phyloP scores from a whole-genome alignment of 2,329 filamentous ascomycete species.

The Paecilomyces sp. region DNA sequence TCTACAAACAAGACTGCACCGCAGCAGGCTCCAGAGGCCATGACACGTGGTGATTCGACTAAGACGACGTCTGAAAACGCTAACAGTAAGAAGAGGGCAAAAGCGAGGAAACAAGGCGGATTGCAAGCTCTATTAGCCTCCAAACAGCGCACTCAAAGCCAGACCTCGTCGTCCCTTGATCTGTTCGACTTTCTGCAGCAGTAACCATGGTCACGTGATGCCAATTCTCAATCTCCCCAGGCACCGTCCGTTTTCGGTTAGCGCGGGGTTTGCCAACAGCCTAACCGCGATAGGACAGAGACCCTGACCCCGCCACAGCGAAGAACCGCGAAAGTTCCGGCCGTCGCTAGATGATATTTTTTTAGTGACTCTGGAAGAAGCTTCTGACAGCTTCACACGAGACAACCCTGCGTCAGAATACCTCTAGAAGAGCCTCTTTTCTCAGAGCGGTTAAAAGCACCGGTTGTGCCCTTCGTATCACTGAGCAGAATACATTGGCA shows the following conservation, averaged over 20 bases:
- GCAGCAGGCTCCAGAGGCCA: conserved; percentile 3
- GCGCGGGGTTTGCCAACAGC: conserved; percentile 22
- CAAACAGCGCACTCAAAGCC: conserved; percentile 24
- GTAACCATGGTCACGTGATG: conserved; percentile 22
- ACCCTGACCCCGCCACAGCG: conserved; percentile 4
- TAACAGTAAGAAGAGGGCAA: conserved; percentile 51
- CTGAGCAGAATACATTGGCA: background rate
- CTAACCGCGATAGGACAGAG: background rate
- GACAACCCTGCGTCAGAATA: background rate
- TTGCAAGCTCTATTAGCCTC: conserved; percentile 47
- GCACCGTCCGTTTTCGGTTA: conserved; percentile 29
- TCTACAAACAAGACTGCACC: conserved; percentile 5
- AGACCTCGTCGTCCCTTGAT: conserved; percentile 34
- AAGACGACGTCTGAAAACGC: conserved; percentile 26
- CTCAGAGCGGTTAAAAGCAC: background rate
- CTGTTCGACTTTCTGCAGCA: conserved; percentile 49
- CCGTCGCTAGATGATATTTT: conserved; percentile 5
- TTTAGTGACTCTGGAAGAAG: background rate
- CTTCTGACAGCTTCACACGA: background rate
- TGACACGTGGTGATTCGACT: conserved; percentile 4
- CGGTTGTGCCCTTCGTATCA: background rate
- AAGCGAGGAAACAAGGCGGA: conserved; percentile 47
- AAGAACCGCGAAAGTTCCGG: conserved; percentile 9
- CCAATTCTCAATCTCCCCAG: conserved; percentile 44
- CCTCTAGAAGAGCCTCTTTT: background rate